These are phyloP conservation scores for Coemansia sp. DNA, from an alignment of 192 early-diverging fungal genomes.

Conservation along the genomic window DNA sequence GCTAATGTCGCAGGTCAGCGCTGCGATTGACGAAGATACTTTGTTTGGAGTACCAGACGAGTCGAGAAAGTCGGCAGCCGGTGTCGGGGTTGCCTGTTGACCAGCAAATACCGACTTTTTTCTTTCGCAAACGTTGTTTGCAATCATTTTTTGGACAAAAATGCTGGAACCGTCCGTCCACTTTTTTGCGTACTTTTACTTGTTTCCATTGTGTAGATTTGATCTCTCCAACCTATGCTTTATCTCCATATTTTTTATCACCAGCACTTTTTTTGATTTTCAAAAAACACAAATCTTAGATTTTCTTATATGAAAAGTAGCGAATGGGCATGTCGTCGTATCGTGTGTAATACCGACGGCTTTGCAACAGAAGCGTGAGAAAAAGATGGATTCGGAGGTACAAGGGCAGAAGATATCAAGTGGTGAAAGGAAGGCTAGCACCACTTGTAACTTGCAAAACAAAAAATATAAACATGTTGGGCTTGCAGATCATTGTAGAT, in stretches of 20 bases:
- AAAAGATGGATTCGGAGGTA: no score
- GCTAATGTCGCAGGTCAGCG: slow-evolving; percentile 53
- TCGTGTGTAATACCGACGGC: no score
- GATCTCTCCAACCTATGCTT: background rate
- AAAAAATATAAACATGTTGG: no score
- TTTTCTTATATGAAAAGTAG: background rate
- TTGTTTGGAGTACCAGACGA: slow-evolving; percentile 18
- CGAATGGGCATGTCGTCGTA: no score
- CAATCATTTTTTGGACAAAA: slow-evolving; percentile 7
- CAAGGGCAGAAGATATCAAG: no score
- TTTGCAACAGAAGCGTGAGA: background rate
- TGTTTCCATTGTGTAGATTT: slow-evolving; percentile 9
- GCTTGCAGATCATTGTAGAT: no score
- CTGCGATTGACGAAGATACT: slow-evolving; percentile 39
- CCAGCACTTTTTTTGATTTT: background rate
- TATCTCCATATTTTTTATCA: background rate
- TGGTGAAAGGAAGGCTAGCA: no score
- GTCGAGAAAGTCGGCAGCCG: slow-evolving; percentile 15
- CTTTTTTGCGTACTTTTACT: slow-evolving; percentile 8
- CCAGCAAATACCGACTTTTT: background rate
- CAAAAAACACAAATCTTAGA: background rate
- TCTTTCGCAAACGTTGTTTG: background rate
- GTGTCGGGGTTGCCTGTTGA: slow-evolving; percentile 38
- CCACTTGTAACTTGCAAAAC: no score
- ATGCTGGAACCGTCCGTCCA: background rate